phyloP scores from a whole-genome alignment of 306 rosid genomes.

The Prunus davidiana region DNA sequence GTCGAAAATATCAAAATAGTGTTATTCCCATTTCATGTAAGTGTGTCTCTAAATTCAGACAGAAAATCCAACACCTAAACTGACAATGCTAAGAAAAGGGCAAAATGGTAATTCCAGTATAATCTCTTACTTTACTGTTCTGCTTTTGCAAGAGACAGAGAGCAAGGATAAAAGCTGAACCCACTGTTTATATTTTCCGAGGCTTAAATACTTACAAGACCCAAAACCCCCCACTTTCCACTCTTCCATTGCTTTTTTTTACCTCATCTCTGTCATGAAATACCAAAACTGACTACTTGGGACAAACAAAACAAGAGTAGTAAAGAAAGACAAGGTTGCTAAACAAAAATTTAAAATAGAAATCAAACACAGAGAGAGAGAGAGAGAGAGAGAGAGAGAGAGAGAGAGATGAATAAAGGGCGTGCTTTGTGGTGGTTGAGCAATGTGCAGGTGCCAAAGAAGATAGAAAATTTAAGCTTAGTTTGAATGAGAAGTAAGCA shows the following conservation, averaged over 20 bases:
- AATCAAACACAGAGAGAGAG: slow-evolving; percentile 10
- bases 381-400: slow-evolving; percentile 9
- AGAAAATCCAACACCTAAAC: neutral
- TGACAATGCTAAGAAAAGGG: slow-evolving; percentile 16
- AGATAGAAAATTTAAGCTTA: slow-evolving; percentile 12
- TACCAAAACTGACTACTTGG: slow-evolving; percentile 35
- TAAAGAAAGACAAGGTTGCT: slow-evolving; percentile 9
- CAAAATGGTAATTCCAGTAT: slow-evolving; percentile 5
- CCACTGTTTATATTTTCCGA: slow-evolving; percentile 12
- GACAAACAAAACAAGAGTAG: slow-evolving; percentile 26
- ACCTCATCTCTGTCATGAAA: slow-evolving; percentile 19
- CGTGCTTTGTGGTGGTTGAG: slow-evolving; percentile 22
- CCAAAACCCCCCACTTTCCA: slow-evolving; percentile 8
- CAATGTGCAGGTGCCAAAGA: slow-evolving; percentile 7
- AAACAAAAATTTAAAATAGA: neutral
- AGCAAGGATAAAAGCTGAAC: neutral
- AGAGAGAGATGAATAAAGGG: slow-evolving; percentile 19
- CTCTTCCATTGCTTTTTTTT: neutral
- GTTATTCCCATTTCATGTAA: rapidly evolving
- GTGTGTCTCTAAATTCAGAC: neutral
- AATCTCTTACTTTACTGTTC: neutral
- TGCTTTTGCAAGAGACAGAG: neutral
- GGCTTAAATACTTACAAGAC: slow-evolving; percentile 20
- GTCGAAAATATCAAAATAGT: too few species aligned
- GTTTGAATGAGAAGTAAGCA: neutral